These are phyloP conservation scores for Aphanomyces stellatus DNA, from an alignment of 352 stramenopile genomes.

Conservation along the genomic window DNA sequence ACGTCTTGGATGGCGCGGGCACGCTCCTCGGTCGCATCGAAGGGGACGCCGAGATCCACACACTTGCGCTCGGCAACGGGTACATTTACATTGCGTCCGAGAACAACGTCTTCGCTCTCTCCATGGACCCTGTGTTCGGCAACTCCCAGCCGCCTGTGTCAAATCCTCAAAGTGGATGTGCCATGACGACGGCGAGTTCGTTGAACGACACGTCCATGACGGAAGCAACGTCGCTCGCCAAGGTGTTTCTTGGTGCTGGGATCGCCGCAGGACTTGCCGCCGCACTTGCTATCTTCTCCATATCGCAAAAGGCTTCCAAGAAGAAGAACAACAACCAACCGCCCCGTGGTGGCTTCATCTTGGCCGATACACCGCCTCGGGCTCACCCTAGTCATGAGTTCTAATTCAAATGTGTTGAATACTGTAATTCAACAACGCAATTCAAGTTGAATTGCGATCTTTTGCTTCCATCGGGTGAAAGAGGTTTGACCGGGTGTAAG, in stretches of 20 bases:
- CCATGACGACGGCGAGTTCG: neutral
- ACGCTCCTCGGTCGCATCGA: constrained; percentile 46
- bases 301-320: neutral
- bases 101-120: constrained; percentile 62
- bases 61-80: constrained; percentile 51
- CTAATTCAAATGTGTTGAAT: too few species aligned
- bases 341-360: neutral
- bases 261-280: neutral
- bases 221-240: neutral
- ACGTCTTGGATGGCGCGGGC: constrained; percentile 47
- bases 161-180: neutral
- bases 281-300: neutral
- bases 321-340: neutral
- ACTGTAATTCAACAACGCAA: too few species aligned
- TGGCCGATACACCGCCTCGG: neutral
- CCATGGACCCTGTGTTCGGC: constrained; percentile 25
- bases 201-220: neutral
- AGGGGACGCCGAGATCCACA: constrained; percentile 45
- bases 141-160: constrained; percentile 7
- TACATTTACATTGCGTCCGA: constrained; percentile 64
- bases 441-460: too few species aligned
- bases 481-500: too few species aligned
- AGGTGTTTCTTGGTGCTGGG: neutral
- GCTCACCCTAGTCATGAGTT: too few species aligned
- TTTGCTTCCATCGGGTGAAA: too few species aligned